Conservation (phyloP, 257 asterid species). For the Solanum tarijense region DNA sequence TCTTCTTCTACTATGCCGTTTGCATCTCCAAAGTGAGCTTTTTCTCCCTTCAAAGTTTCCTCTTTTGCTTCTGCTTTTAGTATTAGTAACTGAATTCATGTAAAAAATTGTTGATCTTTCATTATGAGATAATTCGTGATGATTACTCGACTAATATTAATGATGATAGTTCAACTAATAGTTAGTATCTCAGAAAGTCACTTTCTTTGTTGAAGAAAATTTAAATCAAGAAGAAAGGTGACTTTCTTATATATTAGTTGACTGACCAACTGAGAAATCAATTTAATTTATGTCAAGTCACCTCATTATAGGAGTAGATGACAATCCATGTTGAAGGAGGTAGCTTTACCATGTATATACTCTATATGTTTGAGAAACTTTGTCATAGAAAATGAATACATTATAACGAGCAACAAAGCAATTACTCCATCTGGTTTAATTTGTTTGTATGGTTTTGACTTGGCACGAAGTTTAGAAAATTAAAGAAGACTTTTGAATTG, state of each 20-base stretch:
- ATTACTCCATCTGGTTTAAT: background rate
- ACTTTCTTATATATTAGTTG: background rate
- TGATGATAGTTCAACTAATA: too few species aligned
- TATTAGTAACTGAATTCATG: background rate
- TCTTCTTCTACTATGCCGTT: slow-evolving; percentile 42
- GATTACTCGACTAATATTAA: too few species aligned
- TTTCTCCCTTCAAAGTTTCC: background rate
- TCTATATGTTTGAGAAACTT: background rate
- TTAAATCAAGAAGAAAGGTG: too few species aligned
- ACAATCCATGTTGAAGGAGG: background rate
- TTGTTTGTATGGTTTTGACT: background rate
- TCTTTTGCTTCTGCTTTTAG: background rate
- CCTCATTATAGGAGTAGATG: background rate
- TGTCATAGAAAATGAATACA: too few species aligned
- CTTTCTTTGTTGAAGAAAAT: background rate
- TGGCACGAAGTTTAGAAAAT: background rate
- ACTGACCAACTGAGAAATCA: background rate
- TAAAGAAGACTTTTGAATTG: background rate
- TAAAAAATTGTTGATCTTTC: too few species aligned
- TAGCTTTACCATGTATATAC: background rate
- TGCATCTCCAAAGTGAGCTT: slow-evolving; percentile 44
- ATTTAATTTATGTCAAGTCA: background rate
- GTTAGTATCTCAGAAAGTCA: background rate
- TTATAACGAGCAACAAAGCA: background rate
- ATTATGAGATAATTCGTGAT: too few species aligned